Conservation (phyloP, 495 filamentous ascomycete species). For the Sphaerosporella brunnea region DNA sequence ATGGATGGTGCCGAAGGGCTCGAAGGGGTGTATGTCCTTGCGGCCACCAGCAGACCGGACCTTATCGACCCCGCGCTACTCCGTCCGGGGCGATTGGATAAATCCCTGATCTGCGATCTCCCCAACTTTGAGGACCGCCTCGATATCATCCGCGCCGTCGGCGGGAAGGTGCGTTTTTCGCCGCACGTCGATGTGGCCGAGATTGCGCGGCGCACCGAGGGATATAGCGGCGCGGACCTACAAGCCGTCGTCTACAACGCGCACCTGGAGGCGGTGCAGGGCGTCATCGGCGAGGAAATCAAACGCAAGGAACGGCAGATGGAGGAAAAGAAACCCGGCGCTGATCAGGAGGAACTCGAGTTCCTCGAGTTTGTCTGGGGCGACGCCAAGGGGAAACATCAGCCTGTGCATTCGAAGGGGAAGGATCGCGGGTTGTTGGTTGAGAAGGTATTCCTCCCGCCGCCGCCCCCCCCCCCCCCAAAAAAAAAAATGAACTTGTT, state of each 20-base stretch:
- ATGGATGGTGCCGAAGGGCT: conserved; percentile 98
- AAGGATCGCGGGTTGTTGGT: conserved; percentile 19
- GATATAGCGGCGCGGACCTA: conserved; percentile 88
- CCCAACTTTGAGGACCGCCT: conserved; percentile 57
- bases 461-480: neutral
- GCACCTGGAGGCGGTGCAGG: conserved; percentile 90
- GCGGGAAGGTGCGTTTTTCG: conserved; percentile 52
- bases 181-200: conserved; percentile 37
- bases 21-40: conserved; percentile 85
- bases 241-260: conserved; percentile 93
- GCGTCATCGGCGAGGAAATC: conserved; percentile 55
- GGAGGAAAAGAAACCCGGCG: conserved; percentile 19
- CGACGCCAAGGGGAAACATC: conserved; percentile 16
- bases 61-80: conserved; percentile 85
- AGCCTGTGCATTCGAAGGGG: too few species aligned
- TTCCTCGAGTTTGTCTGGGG: conserved; percentile 25
- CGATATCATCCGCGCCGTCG: conserved; percentile 68
- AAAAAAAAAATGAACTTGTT: too few species aligned
- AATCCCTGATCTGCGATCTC: conserved; percentile 76
- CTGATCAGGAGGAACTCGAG: conserved; percentile 27
- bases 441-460: conserved; percentile 16
- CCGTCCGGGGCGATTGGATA: conserved; percentile 77
- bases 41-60: conserved; percentile 79
- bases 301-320: conserved; percentile 23
- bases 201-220: conserved; percentile 60